These are phyloP conservation scores for Brasilioporus rufonigricans DNA, from an alignment of 768 basidiomycete species.

Conservation along the genomic window DNA sequence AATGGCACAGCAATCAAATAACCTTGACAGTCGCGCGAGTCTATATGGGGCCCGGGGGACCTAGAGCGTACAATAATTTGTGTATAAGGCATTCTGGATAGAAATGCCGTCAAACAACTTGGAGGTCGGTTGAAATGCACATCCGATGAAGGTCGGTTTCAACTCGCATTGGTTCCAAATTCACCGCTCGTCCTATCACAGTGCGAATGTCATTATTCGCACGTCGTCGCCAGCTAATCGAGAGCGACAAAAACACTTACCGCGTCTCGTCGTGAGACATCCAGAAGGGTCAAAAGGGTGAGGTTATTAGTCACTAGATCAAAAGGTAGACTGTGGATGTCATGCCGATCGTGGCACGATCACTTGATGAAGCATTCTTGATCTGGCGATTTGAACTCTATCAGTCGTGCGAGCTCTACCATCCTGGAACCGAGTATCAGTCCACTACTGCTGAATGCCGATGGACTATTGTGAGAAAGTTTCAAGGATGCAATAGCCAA, in stretches of 20 bases:
- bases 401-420: too few species aligned
- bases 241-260: background rate
- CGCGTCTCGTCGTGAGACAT: background rate
- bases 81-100: background rate
- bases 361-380: too few species aligned
- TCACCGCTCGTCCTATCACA: background rate
- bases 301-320: too few species aligned
- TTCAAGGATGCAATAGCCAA: too few species aligned
- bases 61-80: background rate
- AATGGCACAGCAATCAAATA: background rate
- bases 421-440: too few species aligned
- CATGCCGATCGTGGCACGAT: too few species aligned
- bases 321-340: too few species aligned
- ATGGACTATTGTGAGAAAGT: too few species aligned
- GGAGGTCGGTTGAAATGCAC: background rate
- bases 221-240: background rate
- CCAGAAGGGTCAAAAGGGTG: too few species aligned
- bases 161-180: background rate
- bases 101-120: background rate
- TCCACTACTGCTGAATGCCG: too few species aligned
- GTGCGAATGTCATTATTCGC: background rate
- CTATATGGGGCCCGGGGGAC: background rate
- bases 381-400: too few species aligned
- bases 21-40: background rate
- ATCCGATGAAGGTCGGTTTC: background rate